phyloP scores from a whole-genome alignment of 768 basidiomycete species.

The Daedaleopsis nitida region DNA sequence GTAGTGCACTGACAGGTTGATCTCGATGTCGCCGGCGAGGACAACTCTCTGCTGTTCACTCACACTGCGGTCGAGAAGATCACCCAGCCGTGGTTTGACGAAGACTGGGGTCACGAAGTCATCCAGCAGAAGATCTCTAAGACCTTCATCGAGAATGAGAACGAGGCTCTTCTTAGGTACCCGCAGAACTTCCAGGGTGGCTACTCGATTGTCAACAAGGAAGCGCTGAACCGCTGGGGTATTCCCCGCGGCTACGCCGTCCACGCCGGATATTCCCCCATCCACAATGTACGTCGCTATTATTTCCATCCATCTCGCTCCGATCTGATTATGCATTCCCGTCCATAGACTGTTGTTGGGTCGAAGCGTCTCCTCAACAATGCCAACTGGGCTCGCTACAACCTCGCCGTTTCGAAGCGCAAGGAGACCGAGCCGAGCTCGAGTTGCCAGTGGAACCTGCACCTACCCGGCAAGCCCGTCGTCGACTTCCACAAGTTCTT shows the following conservation, averaged over 20 bases:
- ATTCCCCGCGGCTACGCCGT: conserved; percentile 60
- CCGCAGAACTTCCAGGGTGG: conserved; percentile 58
- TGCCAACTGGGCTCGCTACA: conserved; percentile 68
- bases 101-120: conserved; percentile 57
- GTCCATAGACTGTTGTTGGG: conserved; percentile 53
- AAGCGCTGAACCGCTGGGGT: conserved; percentile 57
- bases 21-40: conserved; percentile 60
- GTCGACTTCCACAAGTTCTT: conserved; percentile 67
- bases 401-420: conserved; percentile 55
- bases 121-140: conserved; percentile 55
- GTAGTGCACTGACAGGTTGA: conserved; percentile 47
- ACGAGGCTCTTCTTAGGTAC: conserved; percentile 52
- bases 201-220: conserved; percentile 58
- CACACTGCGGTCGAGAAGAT: conserved; percentile 52
- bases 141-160: conserved; percentile 51
- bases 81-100: conserved; percentile 56
- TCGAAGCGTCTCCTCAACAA: conserved; percentile 62
- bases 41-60: conserved; percentile 57
- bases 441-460: conserved; percentile 63
- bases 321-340: too few species aligned
- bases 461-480: conserved; percentile 56
- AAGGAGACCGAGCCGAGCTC: conserved; percentile 65
- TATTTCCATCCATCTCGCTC: not conserved
- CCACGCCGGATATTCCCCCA: conserved; percentile 57
- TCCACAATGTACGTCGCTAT: conserved; percentile 43